Evolutionary conservation across 2,329 filamentous ascomycete genomes (phyloP).

Genomic region (Canariomyces notabilis): DNA sequence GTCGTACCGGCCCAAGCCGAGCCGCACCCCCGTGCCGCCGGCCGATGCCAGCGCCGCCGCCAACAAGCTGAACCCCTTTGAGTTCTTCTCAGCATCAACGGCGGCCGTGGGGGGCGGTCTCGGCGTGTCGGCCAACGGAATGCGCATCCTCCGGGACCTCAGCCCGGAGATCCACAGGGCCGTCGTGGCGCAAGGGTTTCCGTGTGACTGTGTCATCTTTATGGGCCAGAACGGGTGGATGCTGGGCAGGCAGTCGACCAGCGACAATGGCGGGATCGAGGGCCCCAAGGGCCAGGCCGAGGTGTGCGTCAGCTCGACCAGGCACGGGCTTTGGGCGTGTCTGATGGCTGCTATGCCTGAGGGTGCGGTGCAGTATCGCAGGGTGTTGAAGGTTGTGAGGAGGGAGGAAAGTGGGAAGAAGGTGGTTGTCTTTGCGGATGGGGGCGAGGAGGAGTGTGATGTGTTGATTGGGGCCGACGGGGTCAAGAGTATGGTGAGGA

Average conservation of each 20-base stretch:
- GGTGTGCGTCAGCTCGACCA: conserved; percentile 3
- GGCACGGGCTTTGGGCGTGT: conserved; percentile 5
- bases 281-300: neutral
- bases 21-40: too few relatives aligned
- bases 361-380: neutral
- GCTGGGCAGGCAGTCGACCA: conserved; percentile 1
- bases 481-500: conserved; percentile 2
- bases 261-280: neutral
- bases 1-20: neutral
- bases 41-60: too few relatives aligned
- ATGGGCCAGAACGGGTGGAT: conserved; percentile 5
- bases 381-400: neutral
- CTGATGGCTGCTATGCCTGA: neutral
- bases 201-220: neutral
- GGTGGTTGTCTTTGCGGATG: conserved; percentile 1
- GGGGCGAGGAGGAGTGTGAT: conserved; percentile 1
- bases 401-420: neutral
- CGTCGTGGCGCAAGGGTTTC: neutral
- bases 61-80: neutral
- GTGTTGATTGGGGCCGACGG: conserved; percentile 3
- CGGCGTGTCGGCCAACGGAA: conserved; percentile 1
- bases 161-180: neutral
- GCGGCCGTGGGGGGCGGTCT: conserved; percentile 1
- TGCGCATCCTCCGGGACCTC: conserved; percentile 2
- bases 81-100: neutral